A percentile compares a stretch with the other conserved stretches of the same genome.
phyloP scores from a whole-genome alignment of 495 filamentous ascomycete genomes.

The Penicillium soppii region DNA sequence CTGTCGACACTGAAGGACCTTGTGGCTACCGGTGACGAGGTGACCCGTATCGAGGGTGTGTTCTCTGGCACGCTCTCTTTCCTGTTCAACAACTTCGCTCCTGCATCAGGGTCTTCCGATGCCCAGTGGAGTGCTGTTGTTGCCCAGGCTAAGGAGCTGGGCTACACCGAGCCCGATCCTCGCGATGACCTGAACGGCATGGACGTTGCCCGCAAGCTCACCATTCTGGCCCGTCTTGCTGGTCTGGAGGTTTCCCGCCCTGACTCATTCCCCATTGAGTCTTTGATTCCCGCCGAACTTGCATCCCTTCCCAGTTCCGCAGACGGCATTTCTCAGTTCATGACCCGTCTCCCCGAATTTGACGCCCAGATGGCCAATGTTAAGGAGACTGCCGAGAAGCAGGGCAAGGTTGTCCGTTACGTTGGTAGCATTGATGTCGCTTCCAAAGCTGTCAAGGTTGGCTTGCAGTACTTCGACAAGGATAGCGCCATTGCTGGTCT shows the following conservation, averaged over 20 bases:
- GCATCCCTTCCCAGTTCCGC: slow-evolving; percentile 66
- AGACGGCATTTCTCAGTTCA: slow-evolving; percentile 67
- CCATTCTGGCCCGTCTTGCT: slow-evolving; percentile 81
- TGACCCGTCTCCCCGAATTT: slow-evolving; percentile 71
- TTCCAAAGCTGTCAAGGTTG: slow-evolving; percentile 76
- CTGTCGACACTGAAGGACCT: slow-evolving; percentile 89
- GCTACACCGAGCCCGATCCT: slow-evolving; percentile 96
- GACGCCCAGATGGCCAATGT: slow-evolving; percentile 80
- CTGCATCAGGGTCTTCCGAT: slow-evolving; percentile 55
- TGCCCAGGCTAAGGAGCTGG: slow-evolving; percentile 84
- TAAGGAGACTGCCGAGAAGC: slow-evolving; percentile 73
- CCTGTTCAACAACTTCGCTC: slow-evolving; percentile 93
- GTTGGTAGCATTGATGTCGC: slow-evolving; percentile 89
- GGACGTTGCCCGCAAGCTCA: slow-evolving; percentile 95
- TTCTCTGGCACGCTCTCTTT: slow-evolving; percentile 96
- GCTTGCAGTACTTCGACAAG: slow-evolving; percentile 80
- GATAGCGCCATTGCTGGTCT: slow-evolving; percentile 85
- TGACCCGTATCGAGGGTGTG: slow-evolving; percentile 88
- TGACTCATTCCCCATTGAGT: slow-evolving; percentile 87
- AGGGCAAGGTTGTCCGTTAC: slow-evolving; percentile 90
- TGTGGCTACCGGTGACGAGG: slow-evolving; percentile 82
- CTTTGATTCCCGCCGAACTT: slow-evolving; percentile 79
- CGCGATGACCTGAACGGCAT: slow-evolving; percentile 94
- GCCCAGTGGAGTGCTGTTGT: slow-evolving; percentile 86
- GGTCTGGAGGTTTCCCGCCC: slow-evolving; percentile 76